Evolutionary conservation across 225 moss, liverwort and hornwort species (phyloP).

Genomic region (Bryoerythrophyllum caledonicum): DNA sequence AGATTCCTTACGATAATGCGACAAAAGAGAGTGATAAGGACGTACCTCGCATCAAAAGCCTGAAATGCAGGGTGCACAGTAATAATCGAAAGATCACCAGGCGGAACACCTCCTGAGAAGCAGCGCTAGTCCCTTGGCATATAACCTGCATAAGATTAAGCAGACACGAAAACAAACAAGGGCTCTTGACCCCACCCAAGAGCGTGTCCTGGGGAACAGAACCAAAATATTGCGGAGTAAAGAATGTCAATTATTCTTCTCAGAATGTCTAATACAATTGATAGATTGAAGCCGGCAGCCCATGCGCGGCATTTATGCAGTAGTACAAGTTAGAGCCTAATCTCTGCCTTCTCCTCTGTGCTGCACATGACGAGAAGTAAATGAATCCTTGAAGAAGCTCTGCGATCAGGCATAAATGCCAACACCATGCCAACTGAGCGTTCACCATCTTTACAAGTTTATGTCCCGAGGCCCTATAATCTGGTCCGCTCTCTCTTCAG

Average conservation of each 20-base stretch:
- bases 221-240: conserved; percentile 22
- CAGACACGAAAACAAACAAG: conserved; percentile 5
- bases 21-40: background rate
- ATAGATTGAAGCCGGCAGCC: conserved; percentile 41
- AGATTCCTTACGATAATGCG: background rate
- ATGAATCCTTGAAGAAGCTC: conserved; percentile 43
- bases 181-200: background rate
- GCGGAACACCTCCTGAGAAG: background rate
- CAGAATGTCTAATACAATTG: conserved; percentile 43
- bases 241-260: conserved; percentile 54
- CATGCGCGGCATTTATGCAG: conserved; percentile 33
- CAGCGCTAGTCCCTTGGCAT: background rate
- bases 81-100: background rate
- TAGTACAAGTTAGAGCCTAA: conserved; percentile 44
- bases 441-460: conserved; percentile 24
- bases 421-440: conserved; percentile 17
- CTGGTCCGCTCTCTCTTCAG: conserved; percentile 28
- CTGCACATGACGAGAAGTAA: conserved; percentile 33
- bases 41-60: conserved; percentile 1
- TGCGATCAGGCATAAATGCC: conserved; percentile 27
- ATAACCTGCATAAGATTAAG: background rate
- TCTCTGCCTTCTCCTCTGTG: conserved; percentile 35
- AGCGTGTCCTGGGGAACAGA: conserved; percentile 1
- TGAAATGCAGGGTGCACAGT: background rate
- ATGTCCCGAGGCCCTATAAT: conserved; percentile 31